A percentile compares a stretch with the other conserved stretches of the same genome.
Evolutionary conservation across 1,284 basidiomycete species (phyloP).

Genomic region (Mycosarcoma mackinlayi): DNA sequence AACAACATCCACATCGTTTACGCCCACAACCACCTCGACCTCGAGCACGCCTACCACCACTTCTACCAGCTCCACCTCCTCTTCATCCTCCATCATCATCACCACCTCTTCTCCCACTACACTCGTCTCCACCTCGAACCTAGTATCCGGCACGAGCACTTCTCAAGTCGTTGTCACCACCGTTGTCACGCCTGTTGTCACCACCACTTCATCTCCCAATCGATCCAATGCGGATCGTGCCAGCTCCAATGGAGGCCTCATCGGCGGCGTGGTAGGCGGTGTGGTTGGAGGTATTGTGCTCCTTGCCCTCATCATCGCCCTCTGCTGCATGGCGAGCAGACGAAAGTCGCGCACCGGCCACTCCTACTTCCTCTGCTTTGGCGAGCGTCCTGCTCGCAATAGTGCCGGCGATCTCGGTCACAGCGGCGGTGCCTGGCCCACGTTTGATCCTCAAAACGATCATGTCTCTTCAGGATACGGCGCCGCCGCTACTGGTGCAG

Average conservation of each 20-base stretch:
- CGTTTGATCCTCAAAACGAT: constrained; percentile 51
- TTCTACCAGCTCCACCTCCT: constrained; percentile 11
- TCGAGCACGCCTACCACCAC: constrained; percentile 25
- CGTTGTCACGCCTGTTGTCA: constrained; percentile 35
- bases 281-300: constrained; percentile 56
- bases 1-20: constrained; percentile 10
- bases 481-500: constrained; percentile 21
- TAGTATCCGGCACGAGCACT: constrained; percentile 44
- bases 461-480: constrained; percentile 10
- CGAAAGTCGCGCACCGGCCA: constrained; percentile 52
- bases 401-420: constrained; percentile 33
- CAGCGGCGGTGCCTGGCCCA: constrained; percentile 54
- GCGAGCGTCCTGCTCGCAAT: constrained; percentile 38
- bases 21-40: constrained; percentile 16
- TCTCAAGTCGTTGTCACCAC: constrained; percentile 38
- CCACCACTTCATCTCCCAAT: constrained; percentile 25
- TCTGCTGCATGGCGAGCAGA: constrained; percentile 40
- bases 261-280: constrained; percentile 61
- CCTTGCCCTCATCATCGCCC: constrained; percentile 42
- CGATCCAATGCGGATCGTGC: constrained; percentile 20
- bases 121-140: constrained; percentile 29
- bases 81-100: constrained; percentile 21
- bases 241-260: constrained; percentile 53
- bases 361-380: constrained; percentile 60
- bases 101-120: constrained; percentile 43